Evolutionary conservation across 345 rosid species (phyloP).

Genomic region (Crucihimalaya himalaica): DNA sequence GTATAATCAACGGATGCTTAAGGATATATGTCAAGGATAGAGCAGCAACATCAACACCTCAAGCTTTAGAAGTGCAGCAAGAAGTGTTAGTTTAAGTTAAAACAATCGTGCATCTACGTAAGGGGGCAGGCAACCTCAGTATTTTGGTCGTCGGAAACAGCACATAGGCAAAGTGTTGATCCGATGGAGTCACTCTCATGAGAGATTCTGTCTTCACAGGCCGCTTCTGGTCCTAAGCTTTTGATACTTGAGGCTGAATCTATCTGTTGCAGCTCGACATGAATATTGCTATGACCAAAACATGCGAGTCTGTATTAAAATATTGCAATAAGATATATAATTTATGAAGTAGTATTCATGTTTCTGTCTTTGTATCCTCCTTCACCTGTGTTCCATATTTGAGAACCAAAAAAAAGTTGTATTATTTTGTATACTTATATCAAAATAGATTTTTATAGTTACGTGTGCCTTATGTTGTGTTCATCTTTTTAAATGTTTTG

Average conservation of each 20-base stretch:
- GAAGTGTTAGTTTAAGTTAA: constrained; percentile 36
- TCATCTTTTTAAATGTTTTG: too few relatives aligned
- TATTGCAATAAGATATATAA: too few relatives aligned
- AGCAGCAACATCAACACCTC: constrained; percentile 33
- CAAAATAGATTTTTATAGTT: neutral
- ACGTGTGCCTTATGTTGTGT: too few relatives aligned
- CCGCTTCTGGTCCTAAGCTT: constrained; percentile 25
- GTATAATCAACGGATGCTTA: constrained; percentile 92
- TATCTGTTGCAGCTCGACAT: constrained; percentile 23
- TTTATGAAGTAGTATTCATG: neutral
- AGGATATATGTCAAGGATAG: constrained; percentile 73
- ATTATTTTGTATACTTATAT: neutral
- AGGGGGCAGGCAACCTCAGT: constrained; percentile 35
- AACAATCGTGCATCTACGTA: constrained; percentile 4
- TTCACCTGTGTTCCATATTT: neutral
- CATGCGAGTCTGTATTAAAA: constrained; percentile 23
- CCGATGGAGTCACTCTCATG: constrained; percentile 19
- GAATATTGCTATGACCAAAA: constrained; percentile 28
- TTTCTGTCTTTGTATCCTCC: constrained; percentile 1
- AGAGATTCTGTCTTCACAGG: constrained; percentile 16
- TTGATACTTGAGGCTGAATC: constrained; percentile 28
- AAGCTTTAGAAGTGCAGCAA: constrained; percentile 43
- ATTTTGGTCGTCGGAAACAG: constrained; percentile 31
- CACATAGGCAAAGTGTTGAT: constrained; percentile 21
- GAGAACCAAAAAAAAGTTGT: neutral